Evolutionary conservation across 192 early-diverging fungal species (phyloP).

Genomic region (Coemansia reversa): DNA sequence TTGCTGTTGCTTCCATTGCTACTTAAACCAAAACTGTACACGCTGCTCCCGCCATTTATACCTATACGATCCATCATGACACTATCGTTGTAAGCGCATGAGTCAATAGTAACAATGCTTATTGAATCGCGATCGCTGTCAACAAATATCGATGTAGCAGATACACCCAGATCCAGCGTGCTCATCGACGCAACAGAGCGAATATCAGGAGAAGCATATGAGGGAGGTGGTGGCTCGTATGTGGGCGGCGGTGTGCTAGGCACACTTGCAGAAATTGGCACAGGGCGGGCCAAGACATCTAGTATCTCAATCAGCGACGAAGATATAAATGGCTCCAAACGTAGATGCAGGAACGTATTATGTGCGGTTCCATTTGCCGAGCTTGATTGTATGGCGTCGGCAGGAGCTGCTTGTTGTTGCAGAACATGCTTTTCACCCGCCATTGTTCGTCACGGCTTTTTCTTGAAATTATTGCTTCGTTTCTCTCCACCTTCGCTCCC

Average conservation of each 20-base stretch:
- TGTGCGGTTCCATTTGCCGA: constrained; percentile 27
- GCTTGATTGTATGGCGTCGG: constrained; percentile 26
- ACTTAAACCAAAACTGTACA: constrained; percentile 5
- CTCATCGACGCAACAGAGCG: constrained; percentile 29
- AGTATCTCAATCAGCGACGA: constrained; percentile 49
- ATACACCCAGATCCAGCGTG: constrained; percentile 21
- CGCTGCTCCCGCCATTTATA: constrained; percentile 4
- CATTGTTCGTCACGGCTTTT: constrained; percentile 18
- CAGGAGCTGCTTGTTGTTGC: constrained; percentile 18
- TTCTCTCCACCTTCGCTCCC: not conserved
- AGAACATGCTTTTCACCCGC: constrained; percentile 34
- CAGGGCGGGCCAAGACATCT: constrained; percentile 36
- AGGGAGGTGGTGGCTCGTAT: constrained; percentile 52
- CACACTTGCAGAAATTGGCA: constrained; percentile 35
- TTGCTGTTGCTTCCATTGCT: not conserved
- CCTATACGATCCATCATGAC: constrained; percentile 1
- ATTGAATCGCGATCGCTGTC: constrained; percentile 22
- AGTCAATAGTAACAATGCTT: constrained; percentile 25
- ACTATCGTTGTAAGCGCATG: constrained; percentile 6
- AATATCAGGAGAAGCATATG: constrained; percentile 35
- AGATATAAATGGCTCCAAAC: constrained; percentile 47
- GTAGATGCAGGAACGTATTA: constrained; percentile 43
- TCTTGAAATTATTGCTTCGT: not conserved
- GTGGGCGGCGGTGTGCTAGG: constrained; percentile 50
- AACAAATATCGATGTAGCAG: constrained; percentile 16